Conservation (phyloP, 805 yeast species). For the Vanderwaltozyma polyspora region DNA sequence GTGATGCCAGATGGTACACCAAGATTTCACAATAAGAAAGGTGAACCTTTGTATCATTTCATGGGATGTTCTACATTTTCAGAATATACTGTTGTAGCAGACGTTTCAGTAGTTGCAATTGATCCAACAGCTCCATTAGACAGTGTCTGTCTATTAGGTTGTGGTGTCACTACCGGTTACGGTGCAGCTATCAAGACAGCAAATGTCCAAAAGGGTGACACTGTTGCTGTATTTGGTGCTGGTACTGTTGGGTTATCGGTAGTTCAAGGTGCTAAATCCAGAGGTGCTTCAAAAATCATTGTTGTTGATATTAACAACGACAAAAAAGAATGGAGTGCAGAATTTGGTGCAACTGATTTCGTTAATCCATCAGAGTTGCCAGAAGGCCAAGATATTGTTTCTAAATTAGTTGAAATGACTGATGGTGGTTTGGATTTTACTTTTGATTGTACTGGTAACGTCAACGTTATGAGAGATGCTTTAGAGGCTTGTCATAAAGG, state of each 20-base stretch:
- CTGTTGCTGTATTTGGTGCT: conserved; percentile 93
- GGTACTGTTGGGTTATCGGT: conserved; percentile 97
- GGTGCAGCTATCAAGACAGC: conserved; percentile 97
- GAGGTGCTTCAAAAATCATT: conserved; percentile 71
- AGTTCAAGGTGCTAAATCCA: conserved; percentile 83
- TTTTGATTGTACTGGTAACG: conserved; percentile 97
- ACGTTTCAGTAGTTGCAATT: conserved; percentile 89
- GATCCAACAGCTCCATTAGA: conserved; percentile 75
- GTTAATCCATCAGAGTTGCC: conserved; percentile 72
- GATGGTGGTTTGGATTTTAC: conserved; percentile 97
- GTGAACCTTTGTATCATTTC: conserved; percentile 76
- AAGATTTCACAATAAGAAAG: conserved; percentile 71
- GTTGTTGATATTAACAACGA: conserved; percentile 79
- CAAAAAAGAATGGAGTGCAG: conserved; percentile 74
- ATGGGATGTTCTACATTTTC: conserved; percentile 98
- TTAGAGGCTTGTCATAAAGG: conserved; percentile 97
- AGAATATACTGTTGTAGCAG: conserved; percentile 96
- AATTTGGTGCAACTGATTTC: conserved; percentile 94
- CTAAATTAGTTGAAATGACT: conserved; percentile 74
- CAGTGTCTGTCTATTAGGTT: conserved; percentile 85
- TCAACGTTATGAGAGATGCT: conserved; percentile 88
- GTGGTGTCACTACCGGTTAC: conserved; percentile 97
- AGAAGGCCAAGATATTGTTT: conserved; percentile 67
- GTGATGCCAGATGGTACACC: conserved; percentile 97
- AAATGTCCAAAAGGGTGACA: conserved; percentile 74